phyloP scores from a whole-genome alignment of 1,139 yeast species.

The Scheffersomyces illinoinensis region DNA sequence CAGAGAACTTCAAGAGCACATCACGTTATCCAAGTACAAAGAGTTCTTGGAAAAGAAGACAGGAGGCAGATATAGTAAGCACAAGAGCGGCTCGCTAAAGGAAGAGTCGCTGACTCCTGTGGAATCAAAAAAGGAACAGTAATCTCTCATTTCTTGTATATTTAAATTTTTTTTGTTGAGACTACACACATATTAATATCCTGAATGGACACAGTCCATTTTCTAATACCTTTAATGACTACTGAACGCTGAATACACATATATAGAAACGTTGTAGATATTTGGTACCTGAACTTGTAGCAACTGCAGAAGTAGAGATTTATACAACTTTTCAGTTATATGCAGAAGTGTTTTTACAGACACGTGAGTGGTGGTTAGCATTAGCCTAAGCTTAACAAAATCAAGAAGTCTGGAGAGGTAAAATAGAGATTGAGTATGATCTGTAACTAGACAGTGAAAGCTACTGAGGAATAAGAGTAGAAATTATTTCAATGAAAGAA shows the following conservation, averaged over 20 bases:
- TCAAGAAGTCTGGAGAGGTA: no score
- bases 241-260: not conserved
- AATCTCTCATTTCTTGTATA: not conserved
- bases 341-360: no score
- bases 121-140: not conserved
- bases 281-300: not conserved
- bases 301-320: not conserved
- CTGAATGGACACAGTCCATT: not conserved
- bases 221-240: not conserved
- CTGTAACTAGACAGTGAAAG: no score
- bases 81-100: not conserved
- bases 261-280: not conserved
- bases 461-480: no score
- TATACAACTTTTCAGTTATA: no score
- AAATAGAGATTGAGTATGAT: no score
- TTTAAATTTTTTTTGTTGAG: not conserved
- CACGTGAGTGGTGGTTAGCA: no score
- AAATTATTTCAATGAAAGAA: no score
- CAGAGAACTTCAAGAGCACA: constrained; percentile 53
- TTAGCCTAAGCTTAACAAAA: no score
- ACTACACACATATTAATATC: not conserved
- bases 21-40: constrained; percentile 62
- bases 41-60: constrained; percentile 54
- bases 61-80: not conserved
- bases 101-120: not conserved